A percentile compares a stretch with the other conserved stretches of the same genome.
These are phyloP conservation scores for Trichosporon sp. DNA, from an alignment of 1,284 basidiomycete genomes.

Conservation along the genomic window DNA sequence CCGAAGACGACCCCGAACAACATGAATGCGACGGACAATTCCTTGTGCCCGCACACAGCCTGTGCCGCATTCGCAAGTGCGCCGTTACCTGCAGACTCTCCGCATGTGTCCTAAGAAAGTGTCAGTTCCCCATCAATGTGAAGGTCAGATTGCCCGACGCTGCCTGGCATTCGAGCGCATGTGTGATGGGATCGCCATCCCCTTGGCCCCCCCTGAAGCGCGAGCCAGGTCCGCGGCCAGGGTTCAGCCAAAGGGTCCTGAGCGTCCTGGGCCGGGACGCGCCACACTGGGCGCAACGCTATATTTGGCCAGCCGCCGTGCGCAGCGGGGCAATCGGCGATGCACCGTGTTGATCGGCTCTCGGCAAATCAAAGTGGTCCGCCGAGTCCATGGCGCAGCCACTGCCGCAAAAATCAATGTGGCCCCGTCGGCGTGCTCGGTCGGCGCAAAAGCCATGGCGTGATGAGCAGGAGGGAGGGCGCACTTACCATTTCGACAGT, in stretches of 20 bases:
- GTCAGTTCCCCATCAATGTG: background rate
- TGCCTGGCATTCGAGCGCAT: too few species aligned
- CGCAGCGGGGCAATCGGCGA: background rate
- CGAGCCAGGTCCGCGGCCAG: too few species aligned
- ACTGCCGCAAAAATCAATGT: background rate
- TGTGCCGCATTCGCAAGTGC: background rate
- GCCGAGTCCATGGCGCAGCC: background rate
- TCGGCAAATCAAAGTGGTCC: background rate
- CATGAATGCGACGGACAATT: background rate
- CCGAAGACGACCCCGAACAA: slow-evolving; percentile 40
- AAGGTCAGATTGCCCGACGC: too few species aligned
- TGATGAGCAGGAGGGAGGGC: background rate
- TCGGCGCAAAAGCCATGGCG: background rate
- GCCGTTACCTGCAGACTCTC: background rate
- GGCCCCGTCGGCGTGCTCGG: too few species aligned
- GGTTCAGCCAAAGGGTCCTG: too few species aligned
- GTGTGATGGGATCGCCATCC: too few species aligned
- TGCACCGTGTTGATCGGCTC: background rate
- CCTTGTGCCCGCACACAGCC: background rate
- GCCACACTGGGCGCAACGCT: too few species aligned
- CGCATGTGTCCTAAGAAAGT: background rate
- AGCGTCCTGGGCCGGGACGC: too few species aligned
- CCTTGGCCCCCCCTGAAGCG: too few species aligned
- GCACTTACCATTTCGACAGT: slow-evolving; percentile 33
- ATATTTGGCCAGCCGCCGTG: background rate